Percentiles rank a stretch among this genome's conserved stretches.
phyloP scores from a whole-genome alignment of 2,329 filamentous ascomycete species.

The Exophiala phaeomuriformis region DNA sequence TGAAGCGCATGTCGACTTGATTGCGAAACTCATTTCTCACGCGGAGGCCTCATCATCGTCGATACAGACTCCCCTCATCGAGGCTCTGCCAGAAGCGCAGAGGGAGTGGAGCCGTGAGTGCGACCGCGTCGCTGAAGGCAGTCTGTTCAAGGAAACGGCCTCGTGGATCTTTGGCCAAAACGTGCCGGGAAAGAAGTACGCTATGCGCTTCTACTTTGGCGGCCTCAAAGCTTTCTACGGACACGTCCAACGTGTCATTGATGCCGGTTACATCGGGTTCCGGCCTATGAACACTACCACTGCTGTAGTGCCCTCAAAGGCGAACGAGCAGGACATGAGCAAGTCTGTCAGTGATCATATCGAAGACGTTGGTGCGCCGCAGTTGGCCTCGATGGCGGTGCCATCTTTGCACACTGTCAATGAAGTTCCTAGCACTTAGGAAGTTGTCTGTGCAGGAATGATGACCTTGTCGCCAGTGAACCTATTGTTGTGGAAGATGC shows the following conservation, averaged over 20 bases:
- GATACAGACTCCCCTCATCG: conserved; percentile 33
- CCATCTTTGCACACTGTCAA: not conserved
- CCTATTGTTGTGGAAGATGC: not conserved
- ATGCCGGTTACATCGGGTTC: conserved; percentile 14
- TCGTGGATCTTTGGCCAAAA: conserved; percentile 49
- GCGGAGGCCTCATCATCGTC: not conserved
- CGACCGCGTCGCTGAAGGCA: conserved; percentile 19
- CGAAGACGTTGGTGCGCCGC: not conserved
- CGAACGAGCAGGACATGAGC: not conserved
- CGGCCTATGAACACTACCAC: not conserved
- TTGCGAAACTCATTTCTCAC: not conserved
- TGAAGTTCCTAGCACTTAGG: not conserved
- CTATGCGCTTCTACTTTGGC: conserved; percentile 17
- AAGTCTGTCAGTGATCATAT: not conserved
- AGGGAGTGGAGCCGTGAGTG: conserved; percentile 45
- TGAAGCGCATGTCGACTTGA: conserved; percentile 35
- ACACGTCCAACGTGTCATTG: conserved; percentile 13
- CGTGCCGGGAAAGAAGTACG: conserved; percentile 44
- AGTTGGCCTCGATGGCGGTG: not conserved
- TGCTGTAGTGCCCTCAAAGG: no score
- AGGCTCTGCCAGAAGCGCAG: conserved; percentile 42
- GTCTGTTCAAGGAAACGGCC: conserved; percentile 47
- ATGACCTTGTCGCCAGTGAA: not conserved
- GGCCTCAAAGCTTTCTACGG: conserved; percentile 16
- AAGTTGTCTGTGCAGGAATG: not conserved